Evolutionary conservation across 139 green algal genomes (phyloP), one percentile per base, ranked within the genome.

Genomic region (Tetraselmis chui): DNA sequence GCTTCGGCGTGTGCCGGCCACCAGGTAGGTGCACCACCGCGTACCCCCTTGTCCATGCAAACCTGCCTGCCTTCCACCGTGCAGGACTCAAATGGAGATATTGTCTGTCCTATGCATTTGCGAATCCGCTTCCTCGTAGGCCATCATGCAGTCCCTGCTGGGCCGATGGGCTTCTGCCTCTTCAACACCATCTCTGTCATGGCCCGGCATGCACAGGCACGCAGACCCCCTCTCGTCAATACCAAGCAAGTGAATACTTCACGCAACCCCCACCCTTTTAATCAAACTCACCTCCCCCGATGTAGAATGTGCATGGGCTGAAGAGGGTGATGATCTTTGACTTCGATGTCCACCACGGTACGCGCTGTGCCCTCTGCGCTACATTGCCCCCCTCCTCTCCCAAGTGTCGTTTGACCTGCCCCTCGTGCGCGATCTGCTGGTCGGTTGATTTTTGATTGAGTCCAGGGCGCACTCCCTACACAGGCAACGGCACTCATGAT

Each of bases 151-250:
- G 67, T 94, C 31, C 85, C 89, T 0, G 32, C 82, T 0, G 81
- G 85, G 0, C 89, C 90, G 24, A 97, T 98, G 94, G 95, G 95
- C 2, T 98, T 98, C 84, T 97, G 95, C 78, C 88, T 98, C 1
- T 88, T 97, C 30, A 93, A 92, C 81, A 94, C 89, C 1, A 85
- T 94, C 1, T 87, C 92, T 0, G 85, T 97, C 1, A 93, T 95
- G n/a, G 93, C 89, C 0, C 82, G 85, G 18, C 85, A 97, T 31
- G 91, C 89, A 0, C 87, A 89, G 84, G 45, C 18, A 67, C 18
- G 45, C n/a, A n/a, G n/a, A n/a, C n/a, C n/a, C n/a, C n/a, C n/a
- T n/a, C n/a, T n/a, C n/a, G n/a, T n/a, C n/a, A n/a, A n/a, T n/a
- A n/a, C n/a, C n/a, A n/a, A n/a, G n/a, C n/a, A n/a, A n/a, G n/a